Conservation (phyloP, 108 stramenopile genomes). For the Nitzschia sp. region DNA sequence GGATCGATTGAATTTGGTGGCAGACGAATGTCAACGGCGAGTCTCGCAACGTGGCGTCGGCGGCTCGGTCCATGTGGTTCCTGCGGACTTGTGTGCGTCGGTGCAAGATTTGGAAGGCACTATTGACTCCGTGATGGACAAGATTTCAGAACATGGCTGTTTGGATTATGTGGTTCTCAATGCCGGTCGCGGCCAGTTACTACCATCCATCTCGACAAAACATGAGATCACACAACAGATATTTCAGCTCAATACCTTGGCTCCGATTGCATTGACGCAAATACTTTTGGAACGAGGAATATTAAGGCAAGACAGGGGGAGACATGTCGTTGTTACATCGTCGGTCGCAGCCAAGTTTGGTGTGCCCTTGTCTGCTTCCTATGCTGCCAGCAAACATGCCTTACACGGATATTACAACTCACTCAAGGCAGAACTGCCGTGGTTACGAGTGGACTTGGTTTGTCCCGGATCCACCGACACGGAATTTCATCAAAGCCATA, state of each 20-base stretch:
- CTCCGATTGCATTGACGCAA: conserved; percentile 43
- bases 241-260: conserved; percentile 45
- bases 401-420: conserved; percentile 65
- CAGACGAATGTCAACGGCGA: conserved; percentile 29
- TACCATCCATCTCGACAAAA: conserved; percentile 19
- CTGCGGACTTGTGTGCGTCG: conserved; percentile 41
- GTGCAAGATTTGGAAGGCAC: conserved; percentile 26
- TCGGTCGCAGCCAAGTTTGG: conserved; percentile 60
- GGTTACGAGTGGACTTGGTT: conserved; percentile 54
- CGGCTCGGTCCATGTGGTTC: conserved; percentile 23
- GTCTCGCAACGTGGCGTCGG: not conserved
- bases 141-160: not conserved
- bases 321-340: conserved; percentile 55
- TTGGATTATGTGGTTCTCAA: conserved; percentile 50
- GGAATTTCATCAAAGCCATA: conserved; percentile 35
- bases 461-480: conserved; percentile 74
- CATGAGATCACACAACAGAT: conserved; percentile 23
- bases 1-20: conserved; percentile 44
- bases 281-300: conserved; percentile 19
- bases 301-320: conserved; percentile 15
- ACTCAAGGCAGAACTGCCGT: conserved; percentile 49
- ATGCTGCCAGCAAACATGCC: conserved; percentile 72
- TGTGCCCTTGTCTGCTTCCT: conserved; percentile 64
- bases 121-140: conserved; percentile 10
- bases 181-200: conserved; percentile 55